Evolutionary conservation across 306 rosid genomes (phyloP).

Genomic region (Medicago arabica): DNA sequence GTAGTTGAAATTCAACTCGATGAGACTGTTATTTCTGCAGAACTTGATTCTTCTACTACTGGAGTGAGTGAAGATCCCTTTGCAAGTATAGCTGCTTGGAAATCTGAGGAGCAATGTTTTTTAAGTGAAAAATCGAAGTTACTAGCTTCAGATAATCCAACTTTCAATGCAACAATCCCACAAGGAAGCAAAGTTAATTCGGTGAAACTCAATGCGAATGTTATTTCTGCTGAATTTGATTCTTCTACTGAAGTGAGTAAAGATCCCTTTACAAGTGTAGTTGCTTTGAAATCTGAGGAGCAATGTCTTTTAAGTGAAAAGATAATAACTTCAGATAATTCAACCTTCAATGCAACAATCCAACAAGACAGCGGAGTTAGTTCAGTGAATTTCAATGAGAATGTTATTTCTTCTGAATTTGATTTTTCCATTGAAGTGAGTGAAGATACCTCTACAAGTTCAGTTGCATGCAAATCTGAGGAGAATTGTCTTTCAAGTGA

Average conservation of each 20-base stretch:
- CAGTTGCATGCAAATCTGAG: constrained; percentile 35
- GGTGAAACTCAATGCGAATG: constrained; percentile 28
- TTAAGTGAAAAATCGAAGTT: constrained; percentile 38
- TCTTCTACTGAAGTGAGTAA: constrained; percentile 41
- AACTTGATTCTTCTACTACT: no score
- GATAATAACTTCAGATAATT: constrained; percentile 39
- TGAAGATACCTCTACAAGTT: constrained; percentile 35
- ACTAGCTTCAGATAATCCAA: constrained; percentile 39
- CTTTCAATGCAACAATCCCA: constrained; percentile 36
- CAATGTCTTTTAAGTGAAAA: constrained; percentile 43
- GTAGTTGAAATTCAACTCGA: constrained; percentile 43
- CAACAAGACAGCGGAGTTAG: constrained; percentile 37
- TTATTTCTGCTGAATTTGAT: constrained; percentile 1
- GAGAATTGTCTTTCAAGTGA: constrained; percentile 44
- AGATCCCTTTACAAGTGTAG: constrained; percentile 11
- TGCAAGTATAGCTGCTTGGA: no score
- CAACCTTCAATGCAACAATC: constrained; percentile 33
- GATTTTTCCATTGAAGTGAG: constrained; percentile 41
- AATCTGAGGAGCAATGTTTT: constrained; percentile 16
- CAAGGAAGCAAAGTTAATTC: constrained; percentile 37
- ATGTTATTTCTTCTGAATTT: background rate
- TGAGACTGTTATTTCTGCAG: background rate
- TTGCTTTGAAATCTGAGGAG: constrained; percentile 35
- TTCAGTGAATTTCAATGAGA: constrained; percentile 28
- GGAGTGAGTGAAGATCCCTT: background rate